A percentile compares a stretch with the other conserved stretches of the same genome.
phyloP scores from a whole-genome alignment of 257 asterid species.

The Galeopsis tetrahit region DNA sequence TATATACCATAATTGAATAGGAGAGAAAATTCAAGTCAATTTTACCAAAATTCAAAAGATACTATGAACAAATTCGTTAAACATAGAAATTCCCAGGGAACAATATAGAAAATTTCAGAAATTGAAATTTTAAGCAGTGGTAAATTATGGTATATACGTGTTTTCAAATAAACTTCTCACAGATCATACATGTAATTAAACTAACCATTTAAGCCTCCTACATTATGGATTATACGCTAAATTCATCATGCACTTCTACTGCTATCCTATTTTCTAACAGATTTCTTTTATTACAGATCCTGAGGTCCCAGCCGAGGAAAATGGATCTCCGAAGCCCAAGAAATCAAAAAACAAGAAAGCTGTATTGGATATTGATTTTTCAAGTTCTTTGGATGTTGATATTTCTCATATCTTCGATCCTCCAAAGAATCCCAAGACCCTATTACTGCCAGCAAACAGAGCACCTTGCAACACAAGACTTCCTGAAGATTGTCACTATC shows the following conservation, averaged over 20 bases:
- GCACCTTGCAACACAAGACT: slow-evolving; percentile 72
- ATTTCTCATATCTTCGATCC: slow-evolving; percentile 65
- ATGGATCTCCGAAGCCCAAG: slow-evolving; percentile 66
- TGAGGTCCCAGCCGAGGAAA: slow-evolving; percentile 56
- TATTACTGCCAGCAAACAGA: slow-evolving; percentile 73
- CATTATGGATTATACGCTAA: no score
- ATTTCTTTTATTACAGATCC: slow-evolving; percentile 50
- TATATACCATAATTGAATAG: no score
- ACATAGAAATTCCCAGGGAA: no score
- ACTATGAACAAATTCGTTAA: no score
- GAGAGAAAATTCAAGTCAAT: no score
- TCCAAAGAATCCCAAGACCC: slow-evolving; percentile 85
- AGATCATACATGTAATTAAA: no score
- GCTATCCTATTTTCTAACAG: slow-evolving; percentile 14
- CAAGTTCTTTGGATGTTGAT: slow-evolving; percentile 60
- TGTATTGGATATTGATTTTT: slow-evolving; percentile 70
- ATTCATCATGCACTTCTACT: slow-evolving; percentile 20
- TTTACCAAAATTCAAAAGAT: no score
- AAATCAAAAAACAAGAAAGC: slow-evolving; percentile 63
- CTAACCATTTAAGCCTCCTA: no score
- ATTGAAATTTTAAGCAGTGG: no score
- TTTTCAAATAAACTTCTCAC: no score
- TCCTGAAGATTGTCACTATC: slow-evolving; percentile 99
- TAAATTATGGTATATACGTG: no score
- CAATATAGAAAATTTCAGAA: no score